phyloP scores from a whole-genome alignment of 192 early-diverging fungal species.

The Chytriomyces sp. region DNA sequence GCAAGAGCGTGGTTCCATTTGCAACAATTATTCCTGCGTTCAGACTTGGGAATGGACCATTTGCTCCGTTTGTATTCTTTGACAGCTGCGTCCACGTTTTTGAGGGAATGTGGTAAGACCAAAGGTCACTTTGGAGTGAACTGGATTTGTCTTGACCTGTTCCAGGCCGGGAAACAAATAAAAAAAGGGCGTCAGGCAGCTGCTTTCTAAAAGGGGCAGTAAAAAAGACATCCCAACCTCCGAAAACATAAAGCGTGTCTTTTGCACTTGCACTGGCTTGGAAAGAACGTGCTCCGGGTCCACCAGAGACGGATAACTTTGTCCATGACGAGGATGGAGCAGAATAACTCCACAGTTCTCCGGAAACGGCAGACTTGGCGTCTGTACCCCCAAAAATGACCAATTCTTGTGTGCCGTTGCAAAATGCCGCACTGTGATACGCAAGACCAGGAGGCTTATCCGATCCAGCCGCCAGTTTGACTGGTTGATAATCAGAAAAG shows the following conservation, averaged over 20 bases:
- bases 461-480: neutral
- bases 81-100: neutral
- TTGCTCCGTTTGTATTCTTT: neutral
- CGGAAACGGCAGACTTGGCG: neutral
- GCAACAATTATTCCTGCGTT: neutral
- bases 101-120: neutral
- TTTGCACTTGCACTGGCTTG: conserved; percentile 1
- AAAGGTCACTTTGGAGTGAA: conserved; percentile 9
- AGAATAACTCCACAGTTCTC: conserved; percentile 4
- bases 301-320: neutral
- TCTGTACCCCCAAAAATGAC: conserved; percentile 8
- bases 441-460: neutral
- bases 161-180: neutral
- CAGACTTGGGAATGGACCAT: neutral
- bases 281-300: neutral
- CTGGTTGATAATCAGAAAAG: neutral
- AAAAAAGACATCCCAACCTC: neutral
- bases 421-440: conserved; percentile 11
- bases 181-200: neutral
- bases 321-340: neutral
- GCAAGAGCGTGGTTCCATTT: conserved; percentile 16
- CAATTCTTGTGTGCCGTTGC: neutral
- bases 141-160: conserved; percentile 18
- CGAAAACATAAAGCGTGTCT: conserved; percentile 6
- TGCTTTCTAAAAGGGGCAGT: neutral